Percentiles rank a stretch among this genome's conserved stretches.
phyloP scores from a whole-genome alignment of 805 yeast species.

The Yamadazyma takamatsuzukensis region DNA sequence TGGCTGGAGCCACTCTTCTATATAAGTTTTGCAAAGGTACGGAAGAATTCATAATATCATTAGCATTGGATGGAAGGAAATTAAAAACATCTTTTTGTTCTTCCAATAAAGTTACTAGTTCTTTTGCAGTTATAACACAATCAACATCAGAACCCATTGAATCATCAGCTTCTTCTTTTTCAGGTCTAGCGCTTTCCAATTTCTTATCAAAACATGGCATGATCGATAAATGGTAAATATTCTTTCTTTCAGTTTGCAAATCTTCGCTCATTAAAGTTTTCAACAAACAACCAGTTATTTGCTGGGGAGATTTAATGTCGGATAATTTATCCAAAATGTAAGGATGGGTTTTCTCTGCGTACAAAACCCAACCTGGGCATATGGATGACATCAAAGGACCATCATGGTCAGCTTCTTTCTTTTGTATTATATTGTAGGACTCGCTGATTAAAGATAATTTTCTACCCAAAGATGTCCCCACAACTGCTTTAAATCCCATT shows the following conservation, averaged over 20 bases:
- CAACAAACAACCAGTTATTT: slow-evolving; percentile 77
- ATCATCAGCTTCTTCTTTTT: slow-evolving; percentile 32
- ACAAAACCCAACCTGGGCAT: slow-evolving; percentile 96
- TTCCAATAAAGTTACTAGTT: slow-evolving; percentile 67
- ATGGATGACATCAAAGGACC: slow-evolving; percentile 65
- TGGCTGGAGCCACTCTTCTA: slow-evolving; percentile 44
- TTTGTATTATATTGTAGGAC: slow-evolving; percentile 41
- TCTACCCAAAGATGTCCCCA: slow-evolving; percentile 84
- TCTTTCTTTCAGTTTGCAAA: slow-evolving; percentile 22
- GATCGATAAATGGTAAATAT: slow-evolving; percentile 74
- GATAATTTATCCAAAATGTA: slow-evolving; percentile 69
- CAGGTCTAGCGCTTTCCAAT: slow-evolving; percentile 88
- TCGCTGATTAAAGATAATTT: slow-evolving; percentile 53
- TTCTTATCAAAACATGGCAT: slow-evolving; percentile 99
- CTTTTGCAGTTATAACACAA: slow-evolving; percentile 91
- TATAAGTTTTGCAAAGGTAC: slow-evolving; percentile 19
- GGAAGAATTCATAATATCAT: slow-evolving; percentile 7
- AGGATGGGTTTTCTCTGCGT: slow-evolving; percentile 95
- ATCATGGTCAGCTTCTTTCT: slow-evolving; percentile 21
- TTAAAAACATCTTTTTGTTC: slow-evolving; percentile 44
- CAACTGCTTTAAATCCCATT: slow-evolving; percentile 69
- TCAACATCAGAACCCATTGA: slow-evolving; percentile 60
- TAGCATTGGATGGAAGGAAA: slow-evolving; percentile 16
- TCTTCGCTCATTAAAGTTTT: slow-evolving; percentile 48
- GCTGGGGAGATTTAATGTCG: slow-evolving; percentile 85